These are phyloP conservation scores for Coniella vitis DNA, from an alignment of 2,329 filamentous ascomycete genomes.

Conservation along the genomic window DNA sequence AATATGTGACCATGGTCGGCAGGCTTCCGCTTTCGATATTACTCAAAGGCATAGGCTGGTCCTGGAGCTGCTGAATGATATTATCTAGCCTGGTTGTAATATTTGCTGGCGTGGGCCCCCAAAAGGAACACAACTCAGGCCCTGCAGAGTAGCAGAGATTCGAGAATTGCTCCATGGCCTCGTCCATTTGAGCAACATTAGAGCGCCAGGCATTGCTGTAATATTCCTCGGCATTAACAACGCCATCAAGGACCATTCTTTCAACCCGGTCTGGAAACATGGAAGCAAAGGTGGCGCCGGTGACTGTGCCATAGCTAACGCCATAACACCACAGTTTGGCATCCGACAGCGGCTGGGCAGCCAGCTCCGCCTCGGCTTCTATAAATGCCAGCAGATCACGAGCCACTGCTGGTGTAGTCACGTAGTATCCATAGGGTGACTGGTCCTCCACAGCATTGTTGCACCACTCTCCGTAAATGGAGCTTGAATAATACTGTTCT, in stretches of 20 bases:
- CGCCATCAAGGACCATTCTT: slow-evolving; percentile 40
- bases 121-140: neutral
- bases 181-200: neutral
- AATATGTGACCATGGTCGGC: neutral
- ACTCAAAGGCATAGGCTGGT: neutral
- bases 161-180: neutral
- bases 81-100: neutral
- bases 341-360: slow-evolving; percentile 14
- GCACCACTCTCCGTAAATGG: slow-evolving; percentile 20
- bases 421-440: neutral
- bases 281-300: slow-evolving; percentile 43
- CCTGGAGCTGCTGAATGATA: neutral
- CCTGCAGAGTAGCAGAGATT: neutral
- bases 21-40: neutral
- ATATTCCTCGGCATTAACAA: slow-evolving; percentile 28
- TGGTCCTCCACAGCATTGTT: slow-evolving; percentile 29
- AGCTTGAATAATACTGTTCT: slow-evolving; percentile 4
- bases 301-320: slow-evolving; percentile 44
- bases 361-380: slow-evolving; percentile 31
- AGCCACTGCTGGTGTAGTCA: slow-evolving; percentile 27
- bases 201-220: slow-evolving; percentile 21
- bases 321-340: slow-evolving; percentile 38
- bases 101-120: neutral
- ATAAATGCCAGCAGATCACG: slow-evolving; percentile 42
- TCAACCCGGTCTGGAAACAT: slow-evolving; percentile 43